Percentiles rank a stretch among this genome's conserved stretches.
Conservation (phyloP, 2,329 filamentous ascomycete genomes). For the Zymoseptoria crescenta region DNA sequence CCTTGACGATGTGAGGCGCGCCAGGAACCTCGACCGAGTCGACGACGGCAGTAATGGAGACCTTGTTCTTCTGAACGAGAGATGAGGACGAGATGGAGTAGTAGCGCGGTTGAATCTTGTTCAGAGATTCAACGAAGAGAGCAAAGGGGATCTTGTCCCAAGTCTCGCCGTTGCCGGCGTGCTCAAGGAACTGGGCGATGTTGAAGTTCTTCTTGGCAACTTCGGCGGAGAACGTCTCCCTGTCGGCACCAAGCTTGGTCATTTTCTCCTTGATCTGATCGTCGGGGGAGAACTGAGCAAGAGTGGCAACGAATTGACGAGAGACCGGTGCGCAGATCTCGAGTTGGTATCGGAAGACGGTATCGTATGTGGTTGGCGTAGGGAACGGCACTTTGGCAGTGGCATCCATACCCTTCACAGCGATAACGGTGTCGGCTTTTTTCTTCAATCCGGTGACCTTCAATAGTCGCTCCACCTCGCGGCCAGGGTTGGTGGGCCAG, state of each 20-base stretch:
- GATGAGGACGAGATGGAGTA: conserved; percentile 99
- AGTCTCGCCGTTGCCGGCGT: conserved; percentile 61
- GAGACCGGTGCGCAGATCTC: conserved; percentile 94
- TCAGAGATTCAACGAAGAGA: conserved; percentile 83
- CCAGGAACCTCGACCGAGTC: conserved; percentile 74
- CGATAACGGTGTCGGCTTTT: conserved; percentile 76
- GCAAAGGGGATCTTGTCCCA: conserved; percentile 90
- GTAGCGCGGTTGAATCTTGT: conserved; percentile 94
- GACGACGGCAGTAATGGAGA: conserved; percentile 91
- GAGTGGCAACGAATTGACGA: conserved; percentile 81
- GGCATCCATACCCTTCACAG: conserved; percentile 82
- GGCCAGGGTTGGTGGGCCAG: conserved; percentile 93
- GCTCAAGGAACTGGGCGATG: conserved; percentile 75
- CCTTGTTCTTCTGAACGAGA: conserved; percentile 84
- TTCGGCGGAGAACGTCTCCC: conserved; percentile 88
- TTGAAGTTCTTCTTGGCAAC: conserved; percentile 77
- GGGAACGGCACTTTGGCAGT: conserved; percentile 98
- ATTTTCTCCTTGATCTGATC: conserved; percentile 82
- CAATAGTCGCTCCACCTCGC: conserved; percentile 85
- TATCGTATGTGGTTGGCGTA: conserved; percentile 91
- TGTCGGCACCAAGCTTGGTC: conserved; percentile 80
- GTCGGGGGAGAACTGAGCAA: conserved; percentile 82
- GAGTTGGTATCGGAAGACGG: conserved; percentile 88
- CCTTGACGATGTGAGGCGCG: conserved; percentile 72
- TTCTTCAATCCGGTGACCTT: conserved; percentile 64